A percentile compares a stretch with the other conserved stretches of the same genome.
Conservation (phyloP, 2,329 filamentous ascomycete genomes). For the Pestalotiopsis sp. region DNA sequence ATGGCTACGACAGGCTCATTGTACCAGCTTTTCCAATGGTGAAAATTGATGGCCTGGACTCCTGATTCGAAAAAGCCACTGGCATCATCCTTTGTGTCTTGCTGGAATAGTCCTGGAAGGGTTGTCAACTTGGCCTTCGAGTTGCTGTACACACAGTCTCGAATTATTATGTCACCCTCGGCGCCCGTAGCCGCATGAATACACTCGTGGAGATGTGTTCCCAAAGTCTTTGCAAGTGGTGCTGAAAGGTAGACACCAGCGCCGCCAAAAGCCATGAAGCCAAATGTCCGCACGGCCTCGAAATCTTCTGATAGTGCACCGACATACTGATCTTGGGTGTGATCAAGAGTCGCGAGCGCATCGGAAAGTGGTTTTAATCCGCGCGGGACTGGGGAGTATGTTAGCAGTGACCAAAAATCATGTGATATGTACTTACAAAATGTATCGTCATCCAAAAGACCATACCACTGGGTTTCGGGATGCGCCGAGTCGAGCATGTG, state of each 20-base stretch:
- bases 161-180: constrained; percentile 58
- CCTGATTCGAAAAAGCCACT: constrained; percentile 64
- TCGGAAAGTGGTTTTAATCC: constrained; percentile 52
- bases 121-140: constrained; percentile 56
- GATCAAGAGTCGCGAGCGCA: constrained; percentile 50
- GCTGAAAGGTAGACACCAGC: constrained; percentile 61
- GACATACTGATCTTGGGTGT: constrained; percentile 52
- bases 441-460: constrained; percentile 64
- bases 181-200: constrained; percentile 41
- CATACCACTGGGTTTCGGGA: constrained; percentile 54
- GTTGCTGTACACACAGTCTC: constrained; percentile 58
- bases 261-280: constrained; percentile 63
- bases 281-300: constrained; percentile 51
- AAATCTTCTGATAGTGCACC: constrained; percentile 62
- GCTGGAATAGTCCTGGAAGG: constrained; percentile 58
- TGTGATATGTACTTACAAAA: constrained; percentile 41
- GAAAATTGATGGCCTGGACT: constrained; percentile 55
- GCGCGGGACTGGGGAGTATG: constrained; percentile 35
- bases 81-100: constrained; percentile 57
- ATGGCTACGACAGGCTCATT: constrained; percentile 51
- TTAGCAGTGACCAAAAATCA: neutral
- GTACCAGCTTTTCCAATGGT: constrained; percentile 69
- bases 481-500: constrained; percentile 48
- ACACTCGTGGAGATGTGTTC: constrained; percentile 50
- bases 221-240: constrained; percentile 51